These are phyloP conservation scores for Botrytis fragariae DNA, from an alignment of 2,329 filamentous ascomycete genomes.

Conservation along the genomic window DNA sequence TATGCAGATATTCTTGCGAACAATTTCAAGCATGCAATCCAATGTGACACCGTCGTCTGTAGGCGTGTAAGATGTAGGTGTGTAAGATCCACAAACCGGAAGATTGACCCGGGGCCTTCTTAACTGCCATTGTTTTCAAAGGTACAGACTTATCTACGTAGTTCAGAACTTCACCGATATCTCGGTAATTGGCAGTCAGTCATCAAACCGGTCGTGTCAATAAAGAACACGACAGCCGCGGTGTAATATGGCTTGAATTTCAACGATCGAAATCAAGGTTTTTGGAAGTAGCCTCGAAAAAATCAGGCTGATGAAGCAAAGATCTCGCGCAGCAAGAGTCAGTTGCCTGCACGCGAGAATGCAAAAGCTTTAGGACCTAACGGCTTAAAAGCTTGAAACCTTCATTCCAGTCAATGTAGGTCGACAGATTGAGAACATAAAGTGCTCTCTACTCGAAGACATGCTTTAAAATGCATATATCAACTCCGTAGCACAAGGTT, in stretches of 20 bases:
- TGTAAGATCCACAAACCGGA: background rate
- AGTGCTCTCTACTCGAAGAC: background rate
- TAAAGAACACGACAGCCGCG: constrained; percentile 2
- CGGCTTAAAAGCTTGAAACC: background rate
- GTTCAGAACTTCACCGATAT: background rate
- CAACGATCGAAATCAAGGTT: background rate
- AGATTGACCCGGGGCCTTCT: background rate
- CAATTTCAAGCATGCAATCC: background rate
- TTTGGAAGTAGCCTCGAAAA: background rate
- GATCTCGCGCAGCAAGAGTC: background rate
- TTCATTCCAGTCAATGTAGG: background rate
- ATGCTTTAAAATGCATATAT: background rate
- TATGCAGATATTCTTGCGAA: background rate
- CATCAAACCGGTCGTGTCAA: background rate
- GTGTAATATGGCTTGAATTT: background rate
- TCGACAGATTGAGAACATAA: background rate
- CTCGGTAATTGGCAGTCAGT: constrained; percentile 1
- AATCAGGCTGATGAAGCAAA: background rate
- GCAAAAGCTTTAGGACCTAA: no score
- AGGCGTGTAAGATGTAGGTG: background rate
- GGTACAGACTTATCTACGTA: background rate
- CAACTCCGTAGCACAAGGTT: background rate
- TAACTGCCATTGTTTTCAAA: background rate
- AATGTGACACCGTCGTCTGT: background rate
- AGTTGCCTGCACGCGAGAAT: background rate